Percentiles rank a stretch among this genome's conserved stretches.
Evolutionary conservation across 257 asterid genomes (phyloP).

Genomic region (Solanum arcanum): DNA sequence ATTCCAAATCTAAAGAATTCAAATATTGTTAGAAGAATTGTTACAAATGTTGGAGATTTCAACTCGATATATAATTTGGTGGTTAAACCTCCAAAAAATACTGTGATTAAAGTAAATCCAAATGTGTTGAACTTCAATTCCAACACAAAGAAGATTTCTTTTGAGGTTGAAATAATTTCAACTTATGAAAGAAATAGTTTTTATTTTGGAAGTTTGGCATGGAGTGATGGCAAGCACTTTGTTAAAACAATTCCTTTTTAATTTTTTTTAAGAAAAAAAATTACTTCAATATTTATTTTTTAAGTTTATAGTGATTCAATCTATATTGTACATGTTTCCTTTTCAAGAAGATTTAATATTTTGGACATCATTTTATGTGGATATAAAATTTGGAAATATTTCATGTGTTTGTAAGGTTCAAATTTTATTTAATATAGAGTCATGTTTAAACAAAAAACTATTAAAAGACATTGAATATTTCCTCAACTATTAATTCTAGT

Average conservation of each 20-base stretch:
- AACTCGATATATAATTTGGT: neutral
- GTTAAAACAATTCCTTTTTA: no score
- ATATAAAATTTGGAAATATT: no score
- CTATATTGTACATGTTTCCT: neutral
- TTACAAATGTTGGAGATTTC: conserved; percentile 8
- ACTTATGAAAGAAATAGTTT: neutral
- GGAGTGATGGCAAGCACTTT: conserved; percentile 8
- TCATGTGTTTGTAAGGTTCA: no score
- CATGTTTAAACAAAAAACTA: neutral
- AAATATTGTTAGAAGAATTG: neutral
- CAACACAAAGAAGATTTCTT: neutral
- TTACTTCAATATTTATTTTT: neutral
- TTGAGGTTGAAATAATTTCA: neutral
- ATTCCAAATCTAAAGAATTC: neutral
- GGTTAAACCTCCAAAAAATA: conserved; percentile 2
- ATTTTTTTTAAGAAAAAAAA: no score
- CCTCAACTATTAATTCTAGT: neutral
- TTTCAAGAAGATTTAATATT: neutral
- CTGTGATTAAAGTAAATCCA: neutral
- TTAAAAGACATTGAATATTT: neutral
- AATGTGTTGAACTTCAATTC: neutral
- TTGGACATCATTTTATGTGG: neutral
- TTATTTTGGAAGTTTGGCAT: conserved; percentile 13
- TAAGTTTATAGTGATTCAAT: neutral
- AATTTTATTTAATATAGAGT: no score